Base-by-base conservation (phyloP, 139 green algal genomes). In the Coelastrella sp. region DNA sequence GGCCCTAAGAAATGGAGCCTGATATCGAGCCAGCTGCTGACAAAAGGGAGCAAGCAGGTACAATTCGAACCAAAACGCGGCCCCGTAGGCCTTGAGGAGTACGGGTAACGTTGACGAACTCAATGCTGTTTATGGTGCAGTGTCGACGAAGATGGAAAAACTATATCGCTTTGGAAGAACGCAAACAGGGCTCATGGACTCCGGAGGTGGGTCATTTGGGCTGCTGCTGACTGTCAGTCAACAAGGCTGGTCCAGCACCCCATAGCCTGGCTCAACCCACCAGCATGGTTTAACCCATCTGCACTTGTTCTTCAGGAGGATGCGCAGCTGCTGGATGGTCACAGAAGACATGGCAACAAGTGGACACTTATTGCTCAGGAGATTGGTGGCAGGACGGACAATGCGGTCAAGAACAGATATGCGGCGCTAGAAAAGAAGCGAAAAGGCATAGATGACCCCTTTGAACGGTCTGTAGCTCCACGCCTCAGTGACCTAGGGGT, bases 121-220 rank as follows among this genome's bases (percentile, higher is more conserved):
- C n/a, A 7, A 19, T 3, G 23, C 23, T 80, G n/a, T 80, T 57
- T 2, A 23, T 3, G 14, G 59, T 71, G 85, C 92, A 96, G 94
- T 96, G 93, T 57, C 94, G 94, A 3, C 77, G 96, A 3, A 83
- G 96, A 57, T 98, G 96, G 96, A 96, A 97, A 82, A 97, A 97
- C 74, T 95, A 90, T 83, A 78, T 98, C 20, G 97, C 95, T 85
- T 90, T 93, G 14, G 89, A 95, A 19, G 86, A 96, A 4, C 75
- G 86, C 61, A 98, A 97, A 86, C 95, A 96, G 68, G 95, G 96
- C 7, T 85, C 87, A 11, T 96, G 94, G 95, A 96, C 83, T 5
- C n/a, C 86, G 17, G 92, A 96, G 91, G 94, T 95, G 77, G 22
- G 78, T 11, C 47, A 5, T 14, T 20, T 66, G 22, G 6, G 10